These are phyloP conservation scores for Cladosporium sp. DNA, from an alignment of 2,329 filamentous ascomycete genomes.

Conservation along the genomic window DNA sequence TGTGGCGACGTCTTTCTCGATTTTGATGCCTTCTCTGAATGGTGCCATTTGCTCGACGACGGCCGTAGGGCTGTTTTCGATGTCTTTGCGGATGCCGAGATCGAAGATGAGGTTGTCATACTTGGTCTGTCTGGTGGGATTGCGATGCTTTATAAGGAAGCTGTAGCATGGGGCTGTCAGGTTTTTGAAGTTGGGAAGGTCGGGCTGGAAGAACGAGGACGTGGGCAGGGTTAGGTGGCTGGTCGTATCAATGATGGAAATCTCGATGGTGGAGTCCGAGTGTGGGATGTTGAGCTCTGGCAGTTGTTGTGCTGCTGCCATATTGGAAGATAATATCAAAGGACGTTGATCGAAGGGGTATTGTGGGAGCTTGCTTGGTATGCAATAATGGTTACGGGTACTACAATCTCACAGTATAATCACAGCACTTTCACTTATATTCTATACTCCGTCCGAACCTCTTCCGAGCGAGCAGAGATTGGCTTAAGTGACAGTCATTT, in stretches of 20 bases:
- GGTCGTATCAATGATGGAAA: conserved; percentile 30
- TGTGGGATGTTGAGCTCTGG: conserved; percentile 28
- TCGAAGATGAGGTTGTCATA: conserved; percentile 40
- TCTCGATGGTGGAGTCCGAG: conserved; percentile 25
- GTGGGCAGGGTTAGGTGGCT: conserved; percentile 16
- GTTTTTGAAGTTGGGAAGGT: conserved; percentile 32
- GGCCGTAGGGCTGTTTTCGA: conserved; percentile 32
- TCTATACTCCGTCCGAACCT: too few species aligned
- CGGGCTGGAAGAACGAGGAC: conserved; percentile 26
- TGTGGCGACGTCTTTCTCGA: conserved; percentile 37
- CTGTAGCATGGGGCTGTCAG: conserved; percentile 37
- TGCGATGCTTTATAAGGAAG: conserved; percentile 45
- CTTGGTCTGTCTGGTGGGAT: conserved; percentile 25
- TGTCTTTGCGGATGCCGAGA: conserved; percentile 43
- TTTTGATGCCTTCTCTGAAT: conserved; percentile 26
- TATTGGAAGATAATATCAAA: neutral
- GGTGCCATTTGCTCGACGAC: conserved; percentile 25
- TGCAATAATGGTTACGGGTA: too few species aligned
- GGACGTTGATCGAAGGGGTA: too few species aligned
- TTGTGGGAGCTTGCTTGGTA: too few species aligned
- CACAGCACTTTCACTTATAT: too few species aligned
- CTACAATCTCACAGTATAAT: too few species aligned
- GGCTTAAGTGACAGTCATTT: too few species aligned
- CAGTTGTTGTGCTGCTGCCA: conserved; percentile 16
- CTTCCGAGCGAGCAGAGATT: too few species aligned